Evolutionary conservation across 2,329 filamentous ascomycete species (phyloP).

Genomic region (Hypoxylon sp.): DNA sequence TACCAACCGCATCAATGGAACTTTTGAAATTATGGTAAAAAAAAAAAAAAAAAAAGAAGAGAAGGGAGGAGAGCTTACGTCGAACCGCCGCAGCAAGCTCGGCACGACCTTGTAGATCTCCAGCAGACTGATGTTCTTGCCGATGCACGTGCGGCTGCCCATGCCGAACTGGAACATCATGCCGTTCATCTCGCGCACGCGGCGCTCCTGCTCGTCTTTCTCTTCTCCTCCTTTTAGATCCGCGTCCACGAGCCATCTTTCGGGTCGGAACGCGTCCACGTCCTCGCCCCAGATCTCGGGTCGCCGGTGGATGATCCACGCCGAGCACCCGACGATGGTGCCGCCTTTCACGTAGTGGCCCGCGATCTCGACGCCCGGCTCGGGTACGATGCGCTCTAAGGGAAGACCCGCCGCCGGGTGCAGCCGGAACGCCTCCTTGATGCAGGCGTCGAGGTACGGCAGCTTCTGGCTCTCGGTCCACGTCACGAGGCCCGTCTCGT

Average conservation of each 20-base stretch:
- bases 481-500: conserved; percentile 70
- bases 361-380: conserved; percentile 71
- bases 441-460: conserved; percentile 79
- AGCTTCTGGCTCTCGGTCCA: conserved; percentile 77
- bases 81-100: conserved; percentile 71
- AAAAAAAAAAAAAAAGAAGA: neutral
- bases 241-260: conserved; percentile 70
- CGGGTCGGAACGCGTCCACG: conserved; percentile 73
- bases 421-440: conserved; percentile 82
- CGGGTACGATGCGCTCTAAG: conserved; percentile 78
- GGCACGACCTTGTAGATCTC: conserved; percentile 74
- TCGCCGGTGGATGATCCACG: conserved; percentile 79
- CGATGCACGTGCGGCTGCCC: conserved; percentile 76
- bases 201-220: conserved; percentile 59
- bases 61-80: conserved; percentile 55
- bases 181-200: conserved; percentile 74
- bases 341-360: conserved; percentile 73
- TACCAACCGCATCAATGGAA: neutral
- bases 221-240: conserved; percentile 43
- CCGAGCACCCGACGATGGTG: conserved; percentile 79
- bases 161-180: conserved; percentile 81
- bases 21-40: neutral
- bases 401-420: conserved; percentile 80
- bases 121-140: conserved; percentile 72
- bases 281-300: conserved; percentile 76